These are phyloP conservation scores for Daldinia sp. DNA, from an alignment of 2,329 filamentous ascomycete species.

Conservation along the genomic window DNA sequence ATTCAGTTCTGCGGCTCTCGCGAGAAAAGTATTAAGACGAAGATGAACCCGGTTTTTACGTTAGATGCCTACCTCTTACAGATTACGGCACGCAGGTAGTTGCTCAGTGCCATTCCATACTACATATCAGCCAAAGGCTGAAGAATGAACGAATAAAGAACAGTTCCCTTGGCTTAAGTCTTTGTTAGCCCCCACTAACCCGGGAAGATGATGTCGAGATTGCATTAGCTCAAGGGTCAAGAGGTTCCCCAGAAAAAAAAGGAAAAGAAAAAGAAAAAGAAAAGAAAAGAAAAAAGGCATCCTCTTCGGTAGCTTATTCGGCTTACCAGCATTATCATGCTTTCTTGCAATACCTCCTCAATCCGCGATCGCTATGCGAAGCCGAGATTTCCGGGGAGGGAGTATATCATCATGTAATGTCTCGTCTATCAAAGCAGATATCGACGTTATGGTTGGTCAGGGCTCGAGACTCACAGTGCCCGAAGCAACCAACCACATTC, in stretches of 20 bases:
- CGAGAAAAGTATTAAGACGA: constrained; percentile 13
- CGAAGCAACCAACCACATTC: constrained; percentile 41
- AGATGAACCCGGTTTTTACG: too few relatives aligned
- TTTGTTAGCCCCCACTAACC: constrained; percentile 25
- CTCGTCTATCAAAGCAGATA: constrained; percentile 16
- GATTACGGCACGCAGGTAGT: too few relatives aligned
- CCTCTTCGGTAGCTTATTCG: constrained; percentile 4
- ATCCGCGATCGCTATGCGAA: constrained; percentile 37
- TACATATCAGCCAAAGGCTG: constrained; percentile 19
- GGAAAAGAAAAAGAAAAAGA: too few relatives aligned
- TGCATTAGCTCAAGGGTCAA: constrained; percentile 39
- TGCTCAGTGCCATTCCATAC: too few relatives aligned
- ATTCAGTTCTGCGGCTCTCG: constrained; percentile 40
- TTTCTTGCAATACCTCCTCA: constrained; percentile 3
- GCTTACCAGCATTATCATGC: constrained; percentile 3
- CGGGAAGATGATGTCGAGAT: constrained; percentile 38
- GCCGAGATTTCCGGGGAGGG: constrained; percentile 41
- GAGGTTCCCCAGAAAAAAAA: constrained; percentile 27
- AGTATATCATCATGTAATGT: constrained; percentile 19
- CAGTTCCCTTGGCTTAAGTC: constrained; percentile 17
- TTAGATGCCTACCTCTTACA: too few relatives aligned
- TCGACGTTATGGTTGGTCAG: constrained; percentile 35
- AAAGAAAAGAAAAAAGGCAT: background rate
- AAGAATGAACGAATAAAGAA: constrained; percentile 3
- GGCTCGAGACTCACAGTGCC: constrained; percentile 22